Evolutionary conservation across 345 rosid genomes (phyloP).

Genomic region (Linum usitatissimum): DNA sequence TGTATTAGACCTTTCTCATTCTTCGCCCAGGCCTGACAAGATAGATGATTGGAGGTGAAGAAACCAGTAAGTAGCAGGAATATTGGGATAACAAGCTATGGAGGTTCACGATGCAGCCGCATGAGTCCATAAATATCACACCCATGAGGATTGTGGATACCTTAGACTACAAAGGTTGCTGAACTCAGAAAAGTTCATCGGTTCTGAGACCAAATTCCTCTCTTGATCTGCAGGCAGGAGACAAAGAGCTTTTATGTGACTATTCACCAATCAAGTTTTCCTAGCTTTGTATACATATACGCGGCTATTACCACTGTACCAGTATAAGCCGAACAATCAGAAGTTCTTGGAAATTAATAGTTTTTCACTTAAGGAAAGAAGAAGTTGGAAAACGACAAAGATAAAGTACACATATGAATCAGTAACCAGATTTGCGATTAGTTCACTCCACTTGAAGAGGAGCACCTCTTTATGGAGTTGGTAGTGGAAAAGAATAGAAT

Average conservation of each 20-base stretch:
- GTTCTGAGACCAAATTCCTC: slow-evolving; percentile 15
- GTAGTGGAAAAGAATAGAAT: slow-evolving; percentile 5
- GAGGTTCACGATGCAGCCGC: too few relatives aligned
- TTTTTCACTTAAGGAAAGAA: neutral
- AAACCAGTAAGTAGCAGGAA: too few relatives aligned
- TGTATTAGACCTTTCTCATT: too few relatives aligned
- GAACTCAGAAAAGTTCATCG: slow-evolving; percentile 8
- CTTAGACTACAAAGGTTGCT: slow-evolving; percentile 8
- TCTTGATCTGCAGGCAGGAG: slow-evolving; percentile 18
- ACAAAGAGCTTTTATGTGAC: neutral
- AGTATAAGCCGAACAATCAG: neutral
- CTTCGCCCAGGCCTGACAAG: too few relatives aligned
- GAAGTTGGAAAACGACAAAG: neutral
- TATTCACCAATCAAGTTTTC: neutral
- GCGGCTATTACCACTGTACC: neutral
- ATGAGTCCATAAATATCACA: too few relatives aligned
- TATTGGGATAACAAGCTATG: too few relatives aligned
- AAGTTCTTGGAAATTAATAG: neutral
- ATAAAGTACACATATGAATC: neutral
- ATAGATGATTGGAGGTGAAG: too few relatives aligned
- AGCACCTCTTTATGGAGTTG: neutral
- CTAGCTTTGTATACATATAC: too few relatives aligned
- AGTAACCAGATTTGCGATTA: neutral
- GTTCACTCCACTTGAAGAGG: neutral
- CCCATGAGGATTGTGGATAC: slow-evolving; percentile 3